Evolutionary conservation across 1,284 basidiomycete genomes (phyloP), one percentile per base, ranked within the genome.

Genomic region (Lignosus rhinocerotis): DNA sequence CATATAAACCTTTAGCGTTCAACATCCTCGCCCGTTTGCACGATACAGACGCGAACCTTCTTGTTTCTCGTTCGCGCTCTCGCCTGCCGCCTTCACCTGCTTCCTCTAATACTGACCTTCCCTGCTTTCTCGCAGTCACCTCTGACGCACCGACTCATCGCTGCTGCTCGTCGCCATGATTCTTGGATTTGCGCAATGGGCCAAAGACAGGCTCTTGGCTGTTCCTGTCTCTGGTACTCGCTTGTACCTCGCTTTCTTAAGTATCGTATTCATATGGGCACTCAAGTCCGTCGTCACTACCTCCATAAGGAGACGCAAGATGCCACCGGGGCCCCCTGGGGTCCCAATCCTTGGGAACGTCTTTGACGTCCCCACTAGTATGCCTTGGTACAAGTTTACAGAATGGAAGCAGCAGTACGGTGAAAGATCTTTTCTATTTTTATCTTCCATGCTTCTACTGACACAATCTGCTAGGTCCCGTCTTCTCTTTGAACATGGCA

Each of bases 181-280:
- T 65, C 53, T 69, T 66, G 17, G 80, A 76, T 30, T 71, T 65
- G 34, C 34, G 12, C n/a, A n/a, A n/a, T n/a, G n/a, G n/a, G n/a
- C n/a, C n/a, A 41, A 6, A n/a, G 25, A 51, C 12, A 30, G 30
- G 30, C 30, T 30, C 36, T 84, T 80, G 39, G 68, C 77, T 67
- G 67, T 75, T 69, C 67, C 76, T 69, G 78, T 76, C 67, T 73
- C 73, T 63, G 84, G 90, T 63, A 75, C 85, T 63, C 87, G 86
- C 11, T 74, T 79, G 82, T 84, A 87, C 17, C 69, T 31, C 10
- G 49, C 49, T 7, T 21, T 51, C 4, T 21, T 38, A 7, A 25
- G 5, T 3, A 41, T 46, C 6, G 25, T 45, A 32, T 31, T 51
- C 41, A 31, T 51, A 51, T 42, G 49, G 41, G 21, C 25, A n/a